Base-by-base conservation (phyloP, 2,329 filamentous ascomycete genomes). In the Sclerotiophoma versabilis region DNA sequence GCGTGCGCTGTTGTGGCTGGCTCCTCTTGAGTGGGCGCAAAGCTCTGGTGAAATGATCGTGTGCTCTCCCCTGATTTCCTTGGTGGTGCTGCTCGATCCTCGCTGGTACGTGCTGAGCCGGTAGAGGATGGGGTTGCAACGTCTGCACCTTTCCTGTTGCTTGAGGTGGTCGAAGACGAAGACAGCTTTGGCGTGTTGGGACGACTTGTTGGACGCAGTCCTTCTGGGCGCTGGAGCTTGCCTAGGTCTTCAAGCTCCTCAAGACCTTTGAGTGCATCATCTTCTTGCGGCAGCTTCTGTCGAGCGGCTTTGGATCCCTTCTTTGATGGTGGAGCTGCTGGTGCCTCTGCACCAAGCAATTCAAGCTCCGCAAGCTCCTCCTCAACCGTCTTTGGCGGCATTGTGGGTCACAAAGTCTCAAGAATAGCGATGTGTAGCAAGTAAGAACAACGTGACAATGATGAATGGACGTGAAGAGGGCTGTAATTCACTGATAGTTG, bases 261-360 rank as follows among this genome's bases (percentile, higher is more conserved):
- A 57, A 98, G 85, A 66, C 97, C 93, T 58, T 92, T 92, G 32
- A 98, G 84, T 53, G 93, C 86, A 72, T 96, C 92, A 65, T 91
- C 84, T 66, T 80, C 73, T 25, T 75, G 68, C 39, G 75, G 74
- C 49, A 74, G 68, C 58, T 73, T 72, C 56, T 74, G 65, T 49
- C 76, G 71, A 44, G 78, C 70, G 17, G 81, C 77, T 48, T 83
- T 81, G 60, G 67, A 33, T 17, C 54, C 59, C 70, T 85, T 85
- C 58, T 74, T 70, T 48, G 69, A 64, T 51, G 68, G 68, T 57
- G 71, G 66, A 39, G 70, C 64, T 34, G 66, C 60, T 41, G 66
- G 67, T 38, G 63, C 66, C 63, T 69, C 75, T 39, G 69, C 72
- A 51, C 64, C 64, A 58, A 68, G 60, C 63, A 63, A 62, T 55